Base-by-base conservation (phyloP, 2,329 filamentous ascomycete species). In the Fusarium pininemorale region DNA sequence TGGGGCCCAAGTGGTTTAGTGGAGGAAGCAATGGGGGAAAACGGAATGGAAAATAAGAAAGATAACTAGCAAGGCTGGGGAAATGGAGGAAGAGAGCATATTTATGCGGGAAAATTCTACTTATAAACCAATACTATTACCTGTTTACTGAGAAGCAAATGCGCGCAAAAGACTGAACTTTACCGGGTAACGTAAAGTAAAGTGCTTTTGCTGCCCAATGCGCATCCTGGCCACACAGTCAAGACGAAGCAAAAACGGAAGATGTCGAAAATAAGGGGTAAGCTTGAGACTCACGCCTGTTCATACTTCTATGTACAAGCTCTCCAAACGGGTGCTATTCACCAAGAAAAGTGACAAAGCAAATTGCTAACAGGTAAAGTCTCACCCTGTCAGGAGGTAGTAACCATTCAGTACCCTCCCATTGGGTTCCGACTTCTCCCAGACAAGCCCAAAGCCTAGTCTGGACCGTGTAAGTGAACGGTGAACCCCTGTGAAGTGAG, bases 161-260 rank as follows among this genome's bases (percentile, higher is more conserved):
- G 39, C 62, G 22, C 24, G 51, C 45, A 53, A 32, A 35, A 68
- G 41, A 16, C n/a, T 60, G 58, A 70, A 74, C 73, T 73, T 69
- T 60, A 42, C 66, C 63, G 68, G 74, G 75, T 70, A 70, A 69
- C 66, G 68, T 64, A 53, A 68, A 58, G 65, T 70, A 75, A 63
- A 72, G 77, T 73, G 75, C 74, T 67, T 78, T 76, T 77, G 77
- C 68, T 79, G 77, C 77, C 77, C 77, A 78, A 79, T 78, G 77
- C 77, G 60, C 75, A 42, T 62, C 56, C 55, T 57, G 65, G 63
- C 66, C 60, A 55, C 45, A 38, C 35, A 57, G 58, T 68, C 66
- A 73, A 75, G 56, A 72, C 66, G 63, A 72, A 71, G 60, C 53
- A 72, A 73, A 66, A 53, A 65, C 57, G 66, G 63, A 47, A 48